phyloP scores from a whole-genome alignment of 2,329 filamentous ascomycete genomes.

The Sporothrix inflata region DNA sequence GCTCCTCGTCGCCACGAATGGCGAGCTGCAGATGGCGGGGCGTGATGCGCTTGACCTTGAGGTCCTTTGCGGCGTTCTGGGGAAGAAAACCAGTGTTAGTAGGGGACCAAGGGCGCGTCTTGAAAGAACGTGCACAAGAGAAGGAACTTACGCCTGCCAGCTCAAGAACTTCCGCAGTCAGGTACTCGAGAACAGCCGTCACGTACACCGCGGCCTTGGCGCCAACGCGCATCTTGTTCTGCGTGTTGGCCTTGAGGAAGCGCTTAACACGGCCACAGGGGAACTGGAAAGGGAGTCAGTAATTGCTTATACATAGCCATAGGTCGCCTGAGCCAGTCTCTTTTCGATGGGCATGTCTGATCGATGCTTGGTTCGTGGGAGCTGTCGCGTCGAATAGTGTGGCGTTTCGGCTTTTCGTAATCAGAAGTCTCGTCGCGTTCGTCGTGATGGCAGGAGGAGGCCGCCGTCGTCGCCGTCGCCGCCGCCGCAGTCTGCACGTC shows the following conservation, averaged over 20 bases:
- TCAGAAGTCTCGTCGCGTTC: not conserved
- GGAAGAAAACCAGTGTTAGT: not conserved
- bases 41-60: conserved; percentile 99
- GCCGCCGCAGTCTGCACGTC: no score
- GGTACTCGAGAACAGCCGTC: conserved; percentile 95
- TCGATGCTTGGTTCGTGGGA: not conserved
- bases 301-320: not conserved
- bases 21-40: conserved; percentile 96
- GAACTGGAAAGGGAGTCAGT: conserved; percentile 63
- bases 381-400: not conserved
- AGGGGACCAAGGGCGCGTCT: not conserved
- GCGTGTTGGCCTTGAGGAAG: conserved; percentile 98
- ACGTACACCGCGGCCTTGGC: conserved; percentile 98
- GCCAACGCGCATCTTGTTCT: conserved; percentile 99
- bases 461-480: no score
- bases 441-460: not conserved
- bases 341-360: not conserved
- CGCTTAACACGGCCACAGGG: conserved; percentile 99
- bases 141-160: conserved; percentile 75
- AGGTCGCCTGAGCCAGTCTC: not conserved
- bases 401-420: not conserved
- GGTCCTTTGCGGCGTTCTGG: conserved; percentile 95
- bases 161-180: conserved; percentile 97
- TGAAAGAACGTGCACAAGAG: not conserved
- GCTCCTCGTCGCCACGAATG: conserved; percentile 96